Evolutionary conservation across 352 stramenopile genomes (phyloP).

Genomic region (Phytophthora tubulina): DNA sequence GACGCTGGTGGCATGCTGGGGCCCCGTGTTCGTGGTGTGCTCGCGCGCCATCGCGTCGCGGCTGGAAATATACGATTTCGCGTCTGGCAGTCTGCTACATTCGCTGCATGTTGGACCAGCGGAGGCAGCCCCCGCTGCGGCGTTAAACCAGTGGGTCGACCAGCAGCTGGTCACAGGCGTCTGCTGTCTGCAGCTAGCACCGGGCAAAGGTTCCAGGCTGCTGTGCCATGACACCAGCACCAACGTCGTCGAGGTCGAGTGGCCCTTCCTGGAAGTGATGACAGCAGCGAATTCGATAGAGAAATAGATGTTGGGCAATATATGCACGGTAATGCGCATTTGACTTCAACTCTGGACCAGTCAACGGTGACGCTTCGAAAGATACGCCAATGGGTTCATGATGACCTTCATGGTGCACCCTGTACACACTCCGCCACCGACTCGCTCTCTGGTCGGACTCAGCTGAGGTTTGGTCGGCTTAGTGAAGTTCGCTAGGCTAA

Average conservation of each 20-base stretch:
- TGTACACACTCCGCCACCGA: constrained; percentile 17
- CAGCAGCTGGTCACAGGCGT: constrained; percentile 47
- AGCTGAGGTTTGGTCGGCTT: background rate
- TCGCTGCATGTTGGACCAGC: constrained; percentile 44
- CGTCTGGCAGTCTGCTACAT: constrained; percentile 54
- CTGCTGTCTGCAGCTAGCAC: constrained; percentile 18
- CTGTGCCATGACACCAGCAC: constrained; percentile 59
- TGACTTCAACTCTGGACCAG: constrained; percentile 4
- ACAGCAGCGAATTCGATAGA: background rate
- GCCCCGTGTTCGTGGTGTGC: constrained; percentile 55
- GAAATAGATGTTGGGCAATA: no score
- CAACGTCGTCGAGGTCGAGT: constrained; percentile 48
- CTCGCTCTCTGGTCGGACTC: constrained; percentile 4
- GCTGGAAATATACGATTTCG: constrained; percentile 63
- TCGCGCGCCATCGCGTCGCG: constrained; percentile 42
- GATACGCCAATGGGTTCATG: constrained; percentile 25
- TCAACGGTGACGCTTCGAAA: constrained; percentile 10
- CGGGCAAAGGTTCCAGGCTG: constrained; percentile 15
- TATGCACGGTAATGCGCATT: background rate
- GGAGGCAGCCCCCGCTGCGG: background rate
- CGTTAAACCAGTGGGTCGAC: constrained; percentile 35
- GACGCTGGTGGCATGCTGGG: constrained; percentile 69
- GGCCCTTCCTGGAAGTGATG: constrained; percentile 57
- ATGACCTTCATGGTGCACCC: background rate
- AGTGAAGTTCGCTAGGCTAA: no score